Evolutionary conservation across 345 rosid species (phyloP), one percentile per base, ranked within the genome.

Genomic region (Euclidium syriacum): DNA sequence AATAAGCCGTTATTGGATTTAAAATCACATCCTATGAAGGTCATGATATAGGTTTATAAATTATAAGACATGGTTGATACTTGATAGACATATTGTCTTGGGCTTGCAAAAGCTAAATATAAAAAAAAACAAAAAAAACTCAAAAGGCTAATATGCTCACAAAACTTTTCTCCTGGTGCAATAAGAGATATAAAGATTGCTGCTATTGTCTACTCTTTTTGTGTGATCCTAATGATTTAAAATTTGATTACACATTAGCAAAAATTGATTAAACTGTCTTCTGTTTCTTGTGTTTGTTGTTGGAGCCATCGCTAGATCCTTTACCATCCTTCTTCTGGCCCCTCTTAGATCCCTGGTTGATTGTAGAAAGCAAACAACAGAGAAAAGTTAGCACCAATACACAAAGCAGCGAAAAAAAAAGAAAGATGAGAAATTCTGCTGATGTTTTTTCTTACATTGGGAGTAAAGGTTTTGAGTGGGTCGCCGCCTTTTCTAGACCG

Each of bases 401-500:
- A 38, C 6, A 39, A 6, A 19, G 46, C 27, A 50, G 35, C 49
- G 35, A 53, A 43, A 42, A 12, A 7, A 48, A 47, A 8, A 5
- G 0, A 5, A 6, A 29, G 5, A 3, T 3, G 17, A 52, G 32
- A 22, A 5, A 20, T 9, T 27, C 39, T 33, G 26, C 14, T 19
- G 5, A 19, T 25, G 48, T n/a, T 29, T 33, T 25, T 17, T 42
- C 3, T 19, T 63, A 71, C 75, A 56, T 64, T 62, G 53, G 70
- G 48, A 35, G 20, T 71, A 58, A 74, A 74, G 14, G 77, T 62
- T 69, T 74, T 74, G 46, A 74, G 86, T 19, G 95, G 96, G 52
- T 92, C 90, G 36, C 65, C 61, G 67, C 66, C 78, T 76, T 74
- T 85, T 48, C 80, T 72, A 17, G 49, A 84, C 51, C 68, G 84